Evolutionary conservation across 2,329 filamentous ascomycete genomes (phyloP), one percentile per base, ranked within the genome.

Genomic region (Colletotrichum sp.): DNA sequence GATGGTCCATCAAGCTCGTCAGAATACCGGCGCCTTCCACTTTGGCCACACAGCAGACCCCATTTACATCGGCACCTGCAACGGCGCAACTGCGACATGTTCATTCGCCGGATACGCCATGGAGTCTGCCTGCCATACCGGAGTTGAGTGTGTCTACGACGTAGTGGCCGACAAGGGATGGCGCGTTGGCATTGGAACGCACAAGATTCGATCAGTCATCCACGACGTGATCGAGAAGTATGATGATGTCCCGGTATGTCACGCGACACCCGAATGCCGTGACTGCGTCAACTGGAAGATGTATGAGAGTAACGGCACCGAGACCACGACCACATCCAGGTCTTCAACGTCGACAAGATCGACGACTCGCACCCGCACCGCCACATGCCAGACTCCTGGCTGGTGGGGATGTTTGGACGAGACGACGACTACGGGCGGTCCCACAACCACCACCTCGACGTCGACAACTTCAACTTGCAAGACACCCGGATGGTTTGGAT

Each of bases 21-120:
- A 91, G 75, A 90, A 92, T 80, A 98, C 95, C 0, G 96, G 95
- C 15, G 90, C 94, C 1, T 98, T 93, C 82, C 97, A 99, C 84
- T 96, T 98, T 83, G 97, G 97, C 6, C 96, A 99, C 81, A 99
- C 96, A 0, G 97, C 97, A 1, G 97, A 99, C 84, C 97, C 97
- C 0, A 93, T 99, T 39, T 99, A 94, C 81, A 96, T 98, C 87
- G 97, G 97, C 36, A 95, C 93, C 1, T 99, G 97, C 86, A 98
- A 98, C 81, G 95, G 95, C 36, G 95, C 95, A 4, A 96, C 95
- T 3, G 96, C 96, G 4, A 93, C 94, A 13, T 99, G 97, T 84
- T 97, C 96, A 1, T 93, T 98, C 81, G 96, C 93, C 3, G 97
- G 97, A 0, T 99, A 99, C 83, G 96, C 97, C 2, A 91, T 99